Evolutionary conservation across 768 basidiomycete genomes (phyloP), one percentile per base, ranked within the genome.

Genomic region (Collybia sp.): DNA sequence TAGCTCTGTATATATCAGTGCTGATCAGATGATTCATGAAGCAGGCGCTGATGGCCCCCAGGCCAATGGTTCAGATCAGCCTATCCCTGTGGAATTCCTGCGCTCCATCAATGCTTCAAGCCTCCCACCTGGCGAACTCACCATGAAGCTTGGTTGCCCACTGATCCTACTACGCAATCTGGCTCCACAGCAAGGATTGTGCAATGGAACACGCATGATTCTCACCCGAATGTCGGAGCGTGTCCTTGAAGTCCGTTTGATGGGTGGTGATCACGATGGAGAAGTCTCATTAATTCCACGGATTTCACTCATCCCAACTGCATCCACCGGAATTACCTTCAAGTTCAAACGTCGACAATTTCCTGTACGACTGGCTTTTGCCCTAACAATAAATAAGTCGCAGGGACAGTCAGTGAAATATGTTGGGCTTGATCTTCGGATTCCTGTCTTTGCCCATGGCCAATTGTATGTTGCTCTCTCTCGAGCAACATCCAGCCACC

Each of bases 381-480:
- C 66, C 0, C 63, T 72, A 53, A 66, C 68, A 0, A 71, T 73
- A 49, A 75, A 75, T 50, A 71, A 71, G 47, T 49, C 70, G 4
- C 70, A 76, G 58, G 74, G 75, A 1, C 74, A 75, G 48, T 72
- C 69, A 12, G 59, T 76, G 4, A 51, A 63, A 39, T 18, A 54
- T 57, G 67, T 73, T 43, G 75, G 69, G 2, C 32, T 76, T 9
- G 61, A 76, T 51, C 48, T 73, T 0, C 51, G 56, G 0, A 51
- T 43, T 16, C 53, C 61, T 13, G 66, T 69, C 8, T 73, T 75
- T 47, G 34, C 62, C 1, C 75, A 75, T 67, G 71, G 72, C 0
- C 69, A 73, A 49, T 59, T 76, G 1, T 72, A 76, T 62, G 68
- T 73, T 44, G 70, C 70, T 4, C 51, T 75, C 1, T 73, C 71